Conservation (phyloP, 1,284 basidiomycete species). For the Boletellus sp. region DNA sequence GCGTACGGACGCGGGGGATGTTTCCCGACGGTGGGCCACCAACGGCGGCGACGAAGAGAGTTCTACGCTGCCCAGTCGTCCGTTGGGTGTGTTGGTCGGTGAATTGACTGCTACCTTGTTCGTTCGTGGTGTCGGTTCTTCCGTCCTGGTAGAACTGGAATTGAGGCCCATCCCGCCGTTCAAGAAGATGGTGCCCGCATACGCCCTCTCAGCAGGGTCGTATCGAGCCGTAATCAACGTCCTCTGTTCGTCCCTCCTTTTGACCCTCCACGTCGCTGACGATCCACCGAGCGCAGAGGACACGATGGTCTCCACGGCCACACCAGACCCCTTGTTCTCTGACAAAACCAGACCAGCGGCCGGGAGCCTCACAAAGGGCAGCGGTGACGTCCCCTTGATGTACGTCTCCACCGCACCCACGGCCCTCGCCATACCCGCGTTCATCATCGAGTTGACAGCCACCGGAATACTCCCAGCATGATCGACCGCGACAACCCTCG, state of each 20-base stretch:
- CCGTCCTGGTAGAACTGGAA: conserved; percentile 6
- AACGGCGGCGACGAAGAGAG: conserved; percentile 14
- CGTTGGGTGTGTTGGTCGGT: conserved; percentile 9
- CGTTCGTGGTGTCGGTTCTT: conserved; percentile 20
- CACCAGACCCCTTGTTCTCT: conserved; percentile 38
- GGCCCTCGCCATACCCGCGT: conserved; percentile 67
- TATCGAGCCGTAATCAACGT: conserved; percentile 51
- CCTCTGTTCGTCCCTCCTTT: conserved; percentile 54
- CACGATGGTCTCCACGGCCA: conserved; percentile 8
- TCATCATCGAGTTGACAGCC: conserved; percentile 86
- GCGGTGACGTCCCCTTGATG: conserved; percentile 58
- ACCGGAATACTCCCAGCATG: conserved; percentile 85
- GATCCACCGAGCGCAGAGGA: conserved; percentile 2
- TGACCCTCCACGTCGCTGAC: conserved; percentile 51
- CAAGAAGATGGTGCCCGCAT: conserved; percentile 48
- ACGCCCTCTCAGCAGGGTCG: conserved; percentile 45
- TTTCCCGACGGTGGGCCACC: conserved; percentile 6
- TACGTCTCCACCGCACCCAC: conserved; percentile 71
- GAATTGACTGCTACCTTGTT: conserved; percentile 6
- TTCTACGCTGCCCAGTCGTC: conserved; percentile 14
- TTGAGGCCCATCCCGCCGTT: conserved; percentile 2
- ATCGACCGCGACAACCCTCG: conserved; percentile 85
- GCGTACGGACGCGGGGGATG: conserved; percentile 20
- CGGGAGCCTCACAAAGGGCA: conserved; percentile 68
- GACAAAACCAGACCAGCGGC: conserved; percentile 54